Evolutionary conservation across 2,329 filamentous ascomycete species (phyloP).

Genomic region (Penicillium janthinellum): DNA sequence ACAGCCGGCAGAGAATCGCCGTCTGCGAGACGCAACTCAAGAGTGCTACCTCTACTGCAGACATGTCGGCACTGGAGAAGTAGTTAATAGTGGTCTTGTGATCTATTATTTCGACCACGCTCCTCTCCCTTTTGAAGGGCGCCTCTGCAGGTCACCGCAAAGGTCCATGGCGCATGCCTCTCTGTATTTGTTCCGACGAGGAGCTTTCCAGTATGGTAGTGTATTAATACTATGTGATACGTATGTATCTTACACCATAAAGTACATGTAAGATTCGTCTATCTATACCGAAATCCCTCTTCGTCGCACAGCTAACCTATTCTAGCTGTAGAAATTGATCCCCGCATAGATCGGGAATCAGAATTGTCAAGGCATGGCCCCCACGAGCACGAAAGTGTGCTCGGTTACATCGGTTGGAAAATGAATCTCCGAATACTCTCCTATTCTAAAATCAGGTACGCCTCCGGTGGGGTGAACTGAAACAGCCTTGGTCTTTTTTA

Average conservation of each 20-base stretch:
- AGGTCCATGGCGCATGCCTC: background rate
- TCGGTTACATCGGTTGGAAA: background rate
- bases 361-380: background rate
- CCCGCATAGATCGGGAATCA: background rate
- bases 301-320: background rate
- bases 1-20: background rate
- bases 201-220: background rate
- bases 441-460: background rate
- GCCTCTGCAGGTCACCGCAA: background rate
- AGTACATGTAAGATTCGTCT: too few species aligned
- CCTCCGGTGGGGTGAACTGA: background rate
- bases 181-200: background rate
- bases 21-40: slow-evolving; percentile 6
- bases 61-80: background rate
- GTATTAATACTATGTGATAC: background rate
- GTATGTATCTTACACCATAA: too few species aligned
- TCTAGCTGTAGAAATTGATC: background rate
- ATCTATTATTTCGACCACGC: too few species aligned
- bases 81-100: background rate
- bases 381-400: background rate
- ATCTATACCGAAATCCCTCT: background rate
- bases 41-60: background rate
- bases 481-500: too few species aligned
- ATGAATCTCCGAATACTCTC: background rate
- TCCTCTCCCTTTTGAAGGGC: background rate